Evolutionary conservation across 1,139 yeast species (phyloP), one percentile per base, ranked within the genome.

Genomic region (Pichia sp.): DNA sequence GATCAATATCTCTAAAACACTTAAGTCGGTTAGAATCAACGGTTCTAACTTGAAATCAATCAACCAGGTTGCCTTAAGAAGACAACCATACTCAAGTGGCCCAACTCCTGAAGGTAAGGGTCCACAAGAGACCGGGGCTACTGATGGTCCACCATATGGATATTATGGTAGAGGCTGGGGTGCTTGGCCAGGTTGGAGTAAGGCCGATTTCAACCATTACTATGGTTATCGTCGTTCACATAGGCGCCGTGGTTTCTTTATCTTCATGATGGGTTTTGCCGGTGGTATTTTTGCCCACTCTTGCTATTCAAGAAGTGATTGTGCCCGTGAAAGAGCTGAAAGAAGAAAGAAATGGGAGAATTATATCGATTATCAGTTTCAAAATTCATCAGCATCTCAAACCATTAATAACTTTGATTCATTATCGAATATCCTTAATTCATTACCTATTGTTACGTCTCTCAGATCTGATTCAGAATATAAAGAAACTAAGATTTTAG

Each of bases 241-340:
- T 15, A 24, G 44, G 14, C 19, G 33, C 9, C 21, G 44, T 24
- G 24, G 44, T 3, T 41, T 41, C 31, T 14, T 20, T 4, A 4
- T 41, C n/a, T 41, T 41, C 15, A 7, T 41, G n/a, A 4, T 41
- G 15, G n/a, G 38, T 17, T 41, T 41, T 20, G 15, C 19, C 2
- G 44, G 44, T 41, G 44, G 44, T 34, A 28, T 41, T 28, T 34
- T 33, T 17, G 44, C 34, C 6, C 20, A 34, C 12, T 34, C 34
- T 15, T 8, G 18, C 12, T 34, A 32, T 9, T 27, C 19, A 28
- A 31, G 34, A 14, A 31, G 27, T 36, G 27, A 24, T 24, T 24
- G 27, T 33, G 34, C 21, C 6, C 22, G 6, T 15, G 18, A 20
- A 21, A 32, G 17, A 31, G 36, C 18, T 19, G 42, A 40, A 32